A percentile compares a stretch with the other conserved stretches of the same genome.
Evolutionary conservation across 2,329 filamentous ascomycete species (phyloP).

Genomic region (Clonostachys byssicola): DNA sequence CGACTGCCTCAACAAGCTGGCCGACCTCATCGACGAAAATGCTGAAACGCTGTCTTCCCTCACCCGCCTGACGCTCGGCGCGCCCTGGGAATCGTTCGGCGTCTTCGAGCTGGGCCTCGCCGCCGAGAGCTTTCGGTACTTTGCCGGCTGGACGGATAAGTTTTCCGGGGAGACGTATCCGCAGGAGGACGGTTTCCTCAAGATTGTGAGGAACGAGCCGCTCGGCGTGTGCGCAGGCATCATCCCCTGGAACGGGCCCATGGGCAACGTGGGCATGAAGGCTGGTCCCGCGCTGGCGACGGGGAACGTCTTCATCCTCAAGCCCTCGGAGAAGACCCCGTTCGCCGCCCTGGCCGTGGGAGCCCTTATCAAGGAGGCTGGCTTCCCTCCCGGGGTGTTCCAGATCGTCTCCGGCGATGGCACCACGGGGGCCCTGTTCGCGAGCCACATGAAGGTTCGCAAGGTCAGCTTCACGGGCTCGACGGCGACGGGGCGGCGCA

Average conservation of each 20-base stretch:
- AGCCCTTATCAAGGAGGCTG: conserved; percentile 27
- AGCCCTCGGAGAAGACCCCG: conserved; percentile 37
- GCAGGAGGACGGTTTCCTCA: conserved; percentile 37
- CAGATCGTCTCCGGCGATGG: conserved; percentile 36
- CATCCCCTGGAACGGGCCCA: conserved; percentile 50
- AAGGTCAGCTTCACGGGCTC: conserved; percentile 73
- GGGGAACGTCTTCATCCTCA: conserved; percentile 37
- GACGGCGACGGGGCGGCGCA: conserved; percentile 60
- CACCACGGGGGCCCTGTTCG: conserved; percentile 15
- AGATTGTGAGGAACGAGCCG: conserved; percentile 28
- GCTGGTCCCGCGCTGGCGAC: conserved; percentile 32
- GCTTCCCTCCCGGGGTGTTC: conserved; percentile 36
- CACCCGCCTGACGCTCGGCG: conserved; percentile 39
- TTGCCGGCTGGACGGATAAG: conserved; percentile 30
- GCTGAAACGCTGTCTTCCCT: conserved; percentile 26
- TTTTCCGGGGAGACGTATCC: conserved; percentile 29
- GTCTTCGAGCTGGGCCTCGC: conserved; percentile 31
- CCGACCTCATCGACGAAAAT: conserved; percentile 31
- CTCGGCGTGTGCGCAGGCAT: conserved; percentile 24
- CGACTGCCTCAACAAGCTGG: conserved; percentile 36
- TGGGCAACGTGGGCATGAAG: conserved; percentile 25
- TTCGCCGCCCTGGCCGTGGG: conserved; percentile 25
- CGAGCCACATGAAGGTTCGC: conserved; percentile 13
- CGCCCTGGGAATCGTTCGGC: conserved; percentile 36
- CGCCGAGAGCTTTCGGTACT: conserved; percentile 10